Evolutionary conservation across 192 early-diverging fungal species (phyloP).

Genomic region (Coemansia sp.): DNA sequence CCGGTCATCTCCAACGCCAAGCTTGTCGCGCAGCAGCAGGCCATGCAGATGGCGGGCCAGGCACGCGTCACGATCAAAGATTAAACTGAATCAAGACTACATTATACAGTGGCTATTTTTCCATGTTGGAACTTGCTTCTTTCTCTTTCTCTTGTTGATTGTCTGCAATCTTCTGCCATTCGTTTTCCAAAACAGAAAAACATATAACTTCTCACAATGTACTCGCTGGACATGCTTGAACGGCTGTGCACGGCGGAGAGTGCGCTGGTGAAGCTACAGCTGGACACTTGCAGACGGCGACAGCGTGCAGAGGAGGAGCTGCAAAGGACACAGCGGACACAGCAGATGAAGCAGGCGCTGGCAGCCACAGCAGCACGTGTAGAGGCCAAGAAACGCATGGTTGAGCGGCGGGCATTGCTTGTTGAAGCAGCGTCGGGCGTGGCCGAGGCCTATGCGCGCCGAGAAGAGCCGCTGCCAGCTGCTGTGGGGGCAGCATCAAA

Average conservation of each 20-base stretch:
- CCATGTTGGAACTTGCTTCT: background rate
- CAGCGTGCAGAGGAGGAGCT: slow-evolving; percentile 6
- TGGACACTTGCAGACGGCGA: background rate
- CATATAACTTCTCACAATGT: too few relatives aligned
- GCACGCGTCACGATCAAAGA: slow-evolving; percentile 37
- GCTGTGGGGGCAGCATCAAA: background rate
- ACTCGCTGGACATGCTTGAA: background rate
- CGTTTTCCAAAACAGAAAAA: too few relatives aligned
- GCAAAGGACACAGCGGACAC: background rate
- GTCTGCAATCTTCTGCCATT: too few relatives aligned
- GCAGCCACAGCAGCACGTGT: background rate
- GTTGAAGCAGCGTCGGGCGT: slow-evolving; percentile 29
- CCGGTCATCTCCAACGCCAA: slow-evolving; percentile 89
- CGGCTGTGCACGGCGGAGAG: slow-evolving; percentile 20
- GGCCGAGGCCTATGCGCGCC: background rate
- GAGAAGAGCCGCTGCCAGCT: too few relatives aligned
- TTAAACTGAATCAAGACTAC: slow-evolving; percentile 2
- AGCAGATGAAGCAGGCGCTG: slow-evolving; percentile 11
- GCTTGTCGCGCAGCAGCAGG: slow-evolving; percentile 62
- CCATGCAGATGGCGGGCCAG: slow-evolving; percentile 33
- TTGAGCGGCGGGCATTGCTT: slow-evolving; percentile 2
- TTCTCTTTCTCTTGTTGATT: background rate
- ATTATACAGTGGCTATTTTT: background rate
- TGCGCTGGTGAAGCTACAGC: slow-evolving; percentile 1
- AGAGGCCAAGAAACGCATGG: background rate